Conservation (phyloP, 768 basidiomycete genomes). For the Tricholoma sp. region DNA sequence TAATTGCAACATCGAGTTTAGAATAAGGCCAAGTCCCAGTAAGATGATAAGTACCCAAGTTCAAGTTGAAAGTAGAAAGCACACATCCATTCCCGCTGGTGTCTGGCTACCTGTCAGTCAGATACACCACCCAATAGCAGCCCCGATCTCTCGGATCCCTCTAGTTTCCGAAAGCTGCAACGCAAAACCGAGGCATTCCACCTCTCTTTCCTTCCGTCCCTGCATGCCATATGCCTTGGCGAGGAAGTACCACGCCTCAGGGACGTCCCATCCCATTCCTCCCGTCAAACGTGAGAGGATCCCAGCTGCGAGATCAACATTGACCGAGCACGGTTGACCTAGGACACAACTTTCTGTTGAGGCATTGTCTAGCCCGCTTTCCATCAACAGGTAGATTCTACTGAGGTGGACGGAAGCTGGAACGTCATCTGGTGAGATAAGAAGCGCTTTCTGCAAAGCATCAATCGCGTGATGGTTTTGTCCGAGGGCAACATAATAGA, state of each 20-base stretch:
- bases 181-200: slow-evolving; percentile 14
- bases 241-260: slow-evolving; percentile 94
- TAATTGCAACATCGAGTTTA: too few relatives aligned
- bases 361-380: slow-evolving; percentile 26
- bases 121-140: slow-evolving; percentile 18
- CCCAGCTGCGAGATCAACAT: slow-evolving; percentile 79
- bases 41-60: too few relatives aligned
- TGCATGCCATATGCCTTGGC: slow-evolving; percentile 68
- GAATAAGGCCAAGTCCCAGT: too few relatives aligned
- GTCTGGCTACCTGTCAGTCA: neutral
- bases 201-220: slow-evolving; percentile 15
- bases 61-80: neutral
- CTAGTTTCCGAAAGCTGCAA: slow-evolving; percentile 11
- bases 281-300: slow-evolving; percentile 73
- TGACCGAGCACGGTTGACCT: slow-evolving; percentile 1
- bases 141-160: slow-evolving; percentile 15
- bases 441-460: slow-evolving; percentile 83
- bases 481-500: slow-evolving; percentile 62
- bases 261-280: slow-evolving; percentile 82
- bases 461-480: slow-evolving; percentile 61
- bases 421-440: slow-evolving; percentile 76
- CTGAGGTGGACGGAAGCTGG: slow-evolving; percentile 75
- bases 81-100: neutral
- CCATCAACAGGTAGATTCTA: slow-evolving; percentile 54
- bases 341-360: neutral